phyloP scores from a whole-genome alignment of 768 basidiomycete species.

The Gelatoporia subvermispora region DNA sequence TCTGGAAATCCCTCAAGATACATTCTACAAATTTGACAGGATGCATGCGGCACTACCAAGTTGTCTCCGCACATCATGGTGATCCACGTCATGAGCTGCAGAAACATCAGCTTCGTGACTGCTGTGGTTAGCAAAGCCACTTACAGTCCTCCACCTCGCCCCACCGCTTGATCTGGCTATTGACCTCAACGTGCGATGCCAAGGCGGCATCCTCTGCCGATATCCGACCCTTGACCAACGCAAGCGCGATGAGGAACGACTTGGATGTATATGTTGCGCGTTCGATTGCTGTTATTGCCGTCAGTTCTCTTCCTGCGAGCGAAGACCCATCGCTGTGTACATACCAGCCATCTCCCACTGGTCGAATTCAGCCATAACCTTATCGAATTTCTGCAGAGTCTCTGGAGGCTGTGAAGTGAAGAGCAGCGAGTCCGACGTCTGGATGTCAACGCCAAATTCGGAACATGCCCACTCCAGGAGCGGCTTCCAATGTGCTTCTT shows the following conservation, averaged over 20 bases:
- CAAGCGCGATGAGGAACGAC: constrained; percentile 84
- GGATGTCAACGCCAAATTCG: constrained; percentile 63
- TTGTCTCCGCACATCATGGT: constrained; percentile 85
- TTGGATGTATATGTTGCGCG: constrained; percentile 86
- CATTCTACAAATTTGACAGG: not conserved
- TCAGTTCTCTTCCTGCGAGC: not conserved
- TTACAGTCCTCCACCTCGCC: constrained; percentile 99
- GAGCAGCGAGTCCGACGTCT: constrained; percentile 67
- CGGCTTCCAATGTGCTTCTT: constrained; percentile 84
- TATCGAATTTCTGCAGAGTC: constrained; percentile 55
- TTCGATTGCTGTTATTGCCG: constrained; percentile 68
- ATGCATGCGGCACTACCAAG: constrained; percentile 77
- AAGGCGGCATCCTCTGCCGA: constrained; percentile 80
- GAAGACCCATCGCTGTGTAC: constrained; percentile 23
- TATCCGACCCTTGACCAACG: constrained; percentile 70
- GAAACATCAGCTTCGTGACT: not conserved
- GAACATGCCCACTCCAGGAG: constrained; percentile 73
- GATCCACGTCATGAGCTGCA: constrained; percentile 97
- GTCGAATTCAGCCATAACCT: constrained; percentile 60
- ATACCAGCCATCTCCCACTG: constrained; percentile 87
- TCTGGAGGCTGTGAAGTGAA: constrained; percentile 64
- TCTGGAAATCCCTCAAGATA: no score
- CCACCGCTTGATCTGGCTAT: constrained; percentile 95
- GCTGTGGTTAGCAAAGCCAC: constrained; percentile 27
- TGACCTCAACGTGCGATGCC: constrained; percentile 88